A percentile compares a stretch with the other conserved stretches of the same genome.
Evolutionary conservation across 768 basidiomycete species (phyloP).

Genomic region (Zangia roseola): DNA sequence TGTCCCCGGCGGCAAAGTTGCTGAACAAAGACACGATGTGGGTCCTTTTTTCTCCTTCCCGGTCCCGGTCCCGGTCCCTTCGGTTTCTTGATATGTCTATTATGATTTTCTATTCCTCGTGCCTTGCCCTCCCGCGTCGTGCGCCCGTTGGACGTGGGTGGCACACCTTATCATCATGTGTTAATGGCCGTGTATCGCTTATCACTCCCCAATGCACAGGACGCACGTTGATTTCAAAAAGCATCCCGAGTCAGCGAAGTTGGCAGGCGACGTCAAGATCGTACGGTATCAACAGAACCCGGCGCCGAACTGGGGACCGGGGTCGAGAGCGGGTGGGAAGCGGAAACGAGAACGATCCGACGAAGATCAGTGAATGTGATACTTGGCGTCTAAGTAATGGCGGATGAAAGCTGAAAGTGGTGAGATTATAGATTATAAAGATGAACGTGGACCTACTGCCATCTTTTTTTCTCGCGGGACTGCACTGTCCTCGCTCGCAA

Average conservation of each 20-base stretch:
- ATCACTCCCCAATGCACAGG: conserved; percentile 32
- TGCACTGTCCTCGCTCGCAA: too few species aligned
- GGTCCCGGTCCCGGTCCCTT: too few species aligned
- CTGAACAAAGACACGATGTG: conserved; percentile 70
- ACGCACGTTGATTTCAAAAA: conserved; percentile 69
- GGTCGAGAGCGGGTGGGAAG: conserved; percentile 53
- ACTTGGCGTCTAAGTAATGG: too few species aligned
- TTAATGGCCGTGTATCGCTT: too few species aligned
- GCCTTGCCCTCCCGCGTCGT: too few species aligned
- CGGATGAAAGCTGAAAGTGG: too few species aligned
- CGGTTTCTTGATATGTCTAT: too few species aligned
- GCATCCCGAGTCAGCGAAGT: conserved; percentile 64
- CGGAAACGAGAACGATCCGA: conserved; percentile 30
- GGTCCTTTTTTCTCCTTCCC: conserved; percentile 22
- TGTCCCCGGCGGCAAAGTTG: conserved; percentile 67
- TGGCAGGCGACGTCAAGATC: conserved; percentile 67
- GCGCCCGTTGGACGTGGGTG: too few species aligned
- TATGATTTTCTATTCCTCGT: too few species aligned
- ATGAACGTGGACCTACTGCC: too few species aligned
- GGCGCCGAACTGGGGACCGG: conserved; percentile 91
- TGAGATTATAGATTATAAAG: not conserved
- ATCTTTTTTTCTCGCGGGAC: too few species aligned
- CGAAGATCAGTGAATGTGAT: conserved; percentile 8
- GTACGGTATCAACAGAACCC: conserved; percentile 93
- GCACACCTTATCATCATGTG: too few species aligned